Base-by-base conservation (phyloP, 140 eudicot genomes). In the Senecio squalidus region DNA sequence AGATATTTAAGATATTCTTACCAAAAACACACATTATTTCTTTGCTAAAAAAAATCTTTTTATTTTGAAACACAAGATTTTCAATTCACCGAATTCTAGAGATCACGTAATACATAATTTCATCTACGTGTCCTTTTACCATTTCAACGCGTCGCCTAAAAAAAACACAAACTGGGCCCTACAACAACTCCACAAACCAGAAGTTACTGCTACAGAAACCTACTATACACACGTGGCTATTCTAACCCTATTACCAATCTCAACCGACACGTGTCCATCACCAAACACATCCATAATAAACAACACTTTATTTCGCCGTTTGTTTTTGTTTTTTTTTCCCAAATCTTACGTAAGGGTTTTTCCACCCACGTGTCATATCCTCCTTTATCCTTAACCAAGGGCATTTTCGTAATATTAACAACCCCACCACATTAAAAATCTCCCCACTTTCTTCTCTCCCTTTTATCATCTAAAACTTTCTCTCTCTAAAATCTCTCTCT, bases 321-420 rank as follows among this genome's bases (percentile, higher is more conserved):
- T 55, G 38, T 64, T 55, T 53, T 34, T 20, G 36, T 55, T 44
- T 46, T 41, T 69, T 46, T 14, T 4, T 26, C n/a, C n/a, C 6
- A 0, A 26, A 1, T 50, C 44, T 56, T 53, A 68, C 84, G 74
- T 73, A n/a, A n/a, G n/a, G 74, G 69, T 34, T 41, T 9, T n/a
- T 59, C 67, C 16, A 28, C 30, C 76, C 82, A 75, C 82, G 85
- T 79, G 85, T 75, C 76, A 46, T 40, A 5, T 6, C 15, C 4
- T 5, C 33, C 34, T 20, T 47, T 28, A 55, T 60, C 66, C 13
- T 2, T 13, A 15, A 39, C 57, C 76, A 58, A 60, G 70, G 62
- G 26, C 10, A 51, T 4, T 39, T 38, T 70, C 39, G 84, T 70
- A 41, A 4, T 70, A 64, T 60, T 5, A 20, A 17, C 0, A 1